phyloP scores from a whole-genome alignment of 345 rosid genomes.

The Eucalyptus caleyi region DNA sequence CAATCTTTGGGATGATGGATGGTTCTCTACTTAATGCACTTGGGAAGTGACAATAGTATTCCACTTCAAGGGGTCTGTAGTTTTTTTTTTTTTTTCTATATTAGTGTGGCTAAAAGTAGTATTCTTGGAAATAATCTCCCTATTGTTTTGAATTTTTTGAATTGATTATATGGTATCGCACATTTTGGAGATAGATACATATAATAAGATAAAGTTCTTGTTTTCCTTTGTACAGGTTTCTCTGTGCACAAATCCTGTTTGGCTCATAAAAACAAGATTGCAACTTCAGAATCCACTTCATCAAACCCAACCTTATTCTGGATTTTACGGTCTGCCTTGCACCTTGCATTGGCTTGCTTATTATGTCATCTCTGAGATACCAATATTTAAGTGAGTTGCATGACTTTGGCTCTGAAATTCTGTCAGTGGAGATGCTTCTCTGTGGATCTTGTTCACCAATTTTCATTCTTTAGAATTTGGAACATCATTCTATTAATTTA shows the following conservation, averaged over 20 bases:
- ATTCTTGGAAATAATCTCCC: background rate
- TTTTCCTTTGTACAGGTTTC: conserved; percentile 45
- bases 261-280: conserved; percentile 94
- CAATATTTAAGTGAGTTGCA: background rate
- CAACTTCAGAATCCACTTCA: conserved; percentile 92
- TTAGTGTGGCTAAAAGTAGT: background rate
- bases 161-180: background rate
- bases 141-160: background rate
- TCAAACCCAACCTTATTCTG: conserved; percentile 62
- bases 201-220: background rate
- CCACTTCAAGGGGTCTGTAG: background rate
- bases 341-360: conserved; percentile 18
- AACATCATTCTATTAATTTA: background rate
- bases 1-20: background rate
- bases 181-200: background rate
- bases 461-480: background rate
- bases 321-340: conserved; percentile 58
- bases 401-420: background rate
- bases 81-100: background rate
- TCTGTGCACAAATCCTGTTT: conserved; percentile 83
- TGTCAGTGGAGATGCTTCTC: background rate
- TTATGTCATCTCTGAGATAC: background rate
- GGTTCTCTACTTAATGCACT: background rate
- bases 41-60: background rate
- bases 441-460: background rate